phyloP scores from a whole-genome alignment of 2,329 filamentous ascomycete species.

The Penicillium sumatraense region DNA sequence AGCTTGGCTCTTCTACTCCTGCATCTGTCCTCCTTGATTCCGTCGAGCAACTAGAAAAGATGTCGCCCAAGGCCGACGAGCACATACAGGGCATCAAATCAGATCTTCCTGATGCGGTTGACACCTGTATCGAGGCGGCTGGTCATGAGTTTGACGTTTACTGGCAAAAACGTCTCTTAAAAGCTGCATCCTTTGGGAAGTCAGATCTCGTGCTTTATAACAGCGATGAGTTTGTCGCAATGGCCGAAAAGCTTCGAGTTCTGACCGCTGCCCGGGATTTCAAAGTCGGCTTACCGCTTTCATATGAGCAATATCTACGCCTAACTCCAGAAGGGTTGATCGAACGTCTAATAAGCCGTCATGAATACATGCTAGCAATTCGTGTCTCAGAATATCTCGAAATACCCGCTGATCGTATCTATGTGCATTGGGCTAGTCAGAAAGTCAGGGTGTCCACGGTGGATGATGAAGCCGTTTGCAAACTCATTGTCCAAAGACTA shows the following conservation, averaged over 20 bases:
- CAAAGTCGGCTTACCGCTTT: conserved; percentile 85
- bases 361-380: conserved; percentile 88
- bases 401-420: conserved; percentile 85
- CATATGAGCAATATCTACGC: conserved; percentile 90
- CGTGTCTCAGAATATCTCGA: conserved; percentile 86
- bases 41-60: conserved; percentile 84
- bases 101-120: conserved; percentile 88
- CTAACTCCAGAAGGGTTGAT: conserved; percentile 90
- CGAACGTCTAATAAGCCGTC: conserved; percentile 80
- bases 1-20: conserved; percentile 82
- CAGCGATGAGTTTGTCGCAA: conserved; percentile 97
- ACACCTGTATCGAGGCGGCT: conserved; percentile 89
- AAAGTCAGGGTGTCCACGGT: conserved; percentile 86
- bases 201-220: conserved; percentile 97
- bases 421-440: conserved; percentile 94
- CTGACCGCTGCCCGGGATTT: conserved; percentile 92
- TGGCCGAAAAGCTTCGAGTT: conserved; percentile 91
- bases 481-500: conserved; percentile 82
- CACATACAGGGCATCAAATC: conserved; percentile 93
- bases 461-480: conserved; percentile 86
- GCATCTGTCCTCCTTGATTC: conserved; percentile 94
- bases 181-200: conserved; percentile 95
- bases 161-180: conserved; percentile 95
- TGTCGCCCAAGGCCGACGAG: conserved; percentile 96
- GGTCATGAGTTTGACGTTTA: conserved; percentile 87